A percentile compares a stretch with the other conserved stretches of the same genome.
These are phyloP conservation scores for Diaporthe nobilis DNA, from an alignment of 2,329 filamentous ascomycete genomes.

Conservation along the genomic window DNA sequence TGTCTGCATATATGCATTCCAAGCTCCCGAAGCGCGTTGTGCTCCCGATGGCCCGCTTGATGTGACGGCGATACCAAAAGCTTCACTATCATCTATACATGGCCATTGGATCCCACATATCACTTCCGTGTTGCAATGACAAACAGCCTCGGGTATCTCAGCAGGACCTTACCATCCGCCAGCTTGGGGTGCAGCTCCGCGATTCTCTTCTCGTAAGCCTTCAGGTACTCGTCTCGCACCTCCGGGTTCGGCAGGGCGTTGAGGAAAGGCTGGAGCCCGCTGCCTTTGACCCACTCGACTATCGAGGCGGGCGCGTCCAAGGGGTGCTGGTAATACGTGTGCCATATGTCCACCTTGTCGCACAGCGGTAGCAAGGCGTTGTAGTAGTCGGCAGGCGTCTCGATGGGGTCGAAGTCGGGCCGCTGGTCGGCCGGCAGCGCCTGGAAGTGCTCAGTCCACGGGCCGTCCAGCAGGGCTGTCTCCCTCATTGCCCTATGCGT, in stretches of 20 bases:
- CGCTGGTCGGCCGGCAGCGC: conserved; percentile 46
- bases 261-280: conserved; percentile 68
- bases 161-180: conserved; percentile 66
- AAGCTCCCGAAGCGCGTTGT: no score
- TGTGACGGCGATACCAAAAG: background rate
- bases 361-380: conserved; percentile 61
- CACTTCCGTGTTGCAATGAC: conserved; percentile 58
- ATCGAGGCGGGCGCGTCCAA: conserved; percentile 63
- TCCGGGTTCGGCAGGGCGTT: conserved; percentile 57
- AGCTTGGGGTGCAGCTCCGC: conserved; percentile 58
- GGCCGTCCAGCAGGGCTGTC: conserved; percentile 51
- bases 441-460: conserved; percentile 44
- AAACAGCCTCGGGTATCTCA: conserved; percentile 71
- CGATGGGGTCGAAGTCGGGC: conserved; percentile 63
- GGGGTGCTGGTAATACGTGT: conserved; percentile 67
- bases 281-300: conserved; percentile 73
- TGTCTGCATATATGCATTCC: background rate
- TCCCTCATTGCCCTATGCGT: conserved; percentile 66
- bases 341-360: conserved; percentile 65
- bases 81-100: background rate
- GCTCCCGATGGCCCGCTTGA: background rate
- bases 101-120: background rate
- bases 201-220: conserved; percentile 62
- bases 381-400: conserved; percentile 62
- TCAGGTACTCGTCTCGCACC: conserved; percentile 60